These are phyloP conservation scores for Trichoderma citrinoviride DNA, from an alignment of 2,329 filamentous ascomycete species.

Conservation along the genomic window DNA sequence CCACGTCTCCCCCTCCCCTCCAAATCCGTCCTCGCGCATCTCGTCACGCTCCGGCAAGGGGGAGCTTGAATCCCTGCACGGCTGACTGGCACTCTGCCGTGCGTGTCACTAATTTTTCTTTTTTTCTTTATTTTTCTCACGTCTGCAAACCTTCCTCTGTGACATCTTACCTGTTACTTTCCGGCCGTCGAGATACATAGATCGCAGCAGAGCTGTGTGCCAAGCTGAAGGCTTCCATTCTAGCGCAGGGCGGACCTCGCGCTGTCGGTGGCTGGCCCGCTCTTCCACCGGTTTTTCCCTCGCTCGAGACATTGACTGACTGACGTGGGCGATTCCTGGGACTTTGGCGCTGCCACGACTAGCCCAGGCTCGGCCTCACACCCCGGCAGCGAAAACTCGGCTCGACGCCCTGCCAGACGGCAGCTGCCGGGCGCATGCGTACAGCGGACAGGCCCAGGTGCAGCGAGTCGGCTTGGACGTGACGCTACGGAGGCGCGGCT, in stretches of 20 bases:
- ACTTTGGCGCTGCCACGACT: not conserved
- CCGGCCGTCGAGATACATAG: not conserved
- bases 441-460: not conserved
- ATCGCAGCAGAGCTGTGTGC: not conserved
- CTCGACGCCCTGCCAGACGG: slow-evolving; percentile 11
- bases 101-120: slow-evolving; percentile 3
- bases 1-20: not conserved
- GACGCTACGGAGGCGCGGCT: not conserved
- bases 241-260: slow-evolving; percentile 14
- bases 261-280: slow-evolving; percentile 18
- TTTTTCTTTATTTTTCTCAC: not conserved
- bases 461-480: not conserved
- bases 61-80: slow-evolving; percentile 15
- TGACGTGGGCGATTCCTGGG: not conserved
- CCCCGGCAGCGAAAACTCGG: not conserved
- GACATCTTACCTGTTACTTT: not conserved
- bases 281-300: not conserved
- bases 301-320: not conserved
- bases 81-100: slow-evolving; percentile 18
- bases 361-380: slow-evolving; percentile 1
- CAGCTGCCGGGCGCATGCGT: slow-evolving; percentile 7
- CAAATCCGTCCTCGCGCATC: slow-evolving; percentile 8
- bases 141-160: not conserved
- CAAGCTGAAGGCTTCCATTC: slow-evolving; percentile 16
- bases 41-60: slow-evolving; percentile 13